Conservation (phyloP, 257 asterid species). For the Solanum pennellii region DNA sequence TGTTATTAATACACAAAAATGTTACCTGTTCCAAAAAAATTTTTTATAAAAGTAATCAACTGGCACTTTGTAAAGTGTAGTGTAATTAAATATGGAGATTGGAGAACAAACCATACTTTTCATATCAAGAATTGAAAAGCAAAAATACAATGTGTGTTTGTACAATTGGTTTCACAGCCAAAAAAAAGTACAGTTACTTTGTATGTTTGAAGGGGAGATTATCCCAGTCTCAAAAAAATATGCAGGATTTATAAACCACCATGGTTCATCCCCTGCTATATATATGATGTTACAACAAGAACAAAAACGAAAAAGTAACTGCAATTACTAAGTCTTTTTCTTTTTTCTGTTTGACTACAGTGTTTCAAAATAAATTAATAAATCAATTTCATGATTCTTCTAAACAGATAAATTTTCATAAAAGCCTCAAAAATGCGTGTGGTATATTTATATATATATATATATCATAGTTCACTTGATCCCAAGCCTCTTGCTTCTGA, state of each 20-base stretch:
- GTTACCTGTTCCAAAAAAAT: background rate
- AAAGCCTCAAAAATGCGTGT: background rate
- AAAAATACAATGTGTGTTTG: background rate
- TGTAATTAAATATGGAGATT: background rate
- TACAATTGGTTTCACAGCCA: background rate
- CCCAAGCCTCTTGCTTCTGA: slow-evolving; percentile 6
- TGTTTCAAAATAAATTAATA: background rate
- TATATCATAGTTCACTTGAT: background rate
- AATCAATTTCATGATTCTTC: background rate
- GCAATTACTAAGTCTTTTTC: background rate
- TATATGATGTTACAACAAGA: background rate
- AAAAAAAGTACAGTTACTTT: background rate
- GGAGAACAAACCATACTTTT: background rate
- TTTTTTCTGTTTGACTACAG: background rate
- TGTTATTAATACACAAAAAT: background rate
- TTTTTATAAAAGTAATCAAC: background rate
- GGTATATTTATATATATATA: background rate
- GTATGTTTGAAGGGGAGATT: background rate
- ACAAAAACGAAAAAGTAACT: background rate
- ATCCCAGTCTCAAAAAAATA: background rate
- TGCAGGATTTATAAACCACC: background rate
- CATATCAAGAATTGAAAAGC: background rate
- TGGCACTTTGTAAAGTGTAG: background rate
- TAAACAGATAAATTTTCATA: background rate
- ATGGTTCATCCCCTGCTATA: background rate